Evolutionary conservation across 345 rosid genomes (phyloP), one percentile per base, ranked within the genome.

Genomic region (Moricandia moricandioides): DNA sequence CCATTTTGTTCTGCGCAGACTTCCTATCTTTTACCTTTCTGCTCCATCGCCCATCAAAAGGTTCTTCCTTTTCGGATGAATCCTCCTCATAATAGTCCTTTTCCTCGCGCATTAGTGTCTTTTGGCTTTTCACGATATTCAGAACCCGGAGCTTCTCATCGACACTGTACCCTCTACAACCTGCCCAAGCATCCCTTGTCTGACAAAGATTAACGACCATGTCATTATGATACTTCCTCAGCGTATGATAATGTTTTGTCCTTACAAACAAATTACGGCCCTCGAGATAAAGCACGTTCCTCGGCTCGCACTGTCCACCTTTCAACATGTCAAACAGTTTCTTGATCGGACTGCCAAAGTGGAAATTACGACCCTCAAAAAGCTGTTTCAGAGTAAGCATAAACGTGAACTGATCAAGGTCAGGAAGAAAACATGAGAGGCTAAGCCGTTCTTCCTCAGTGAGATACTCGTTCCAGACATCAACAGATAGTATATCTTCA

Each of bases 221-320:
- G 65, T 65, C 80, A 81, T 95, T 95, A 69, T 95, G 99, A 86
- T 90, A 85, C 83, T 82, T 90, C 84, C 91, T 89, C 83, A 95
- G 61, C 12, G 60, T 71, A 87, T 95, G 97, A 79, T 89, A 92
- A 83, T 90, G 91, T 80, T 86, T 82, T 67, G 89, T 83, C 83
- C 88, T 82, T 72, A 80, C 83, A 82, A 92, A 89, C 77, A 87
- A 86, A 74, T 43, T 69, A 83, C 85, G 77, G 6, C 97, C 98
- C 73, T 95, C 91, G 12, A 92, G 82, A 78, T 91, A 95, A 78
- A 95, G 97, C 0, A 91, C 90, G 79, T 87, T 97, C 67, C 99
- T 89, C 0, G 99, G 99, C 60, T 95, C 99, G 73, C 97, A 96
- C 72, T 92, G 80, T 7, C 98, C 99, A 65, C 96, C 98, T 69